Conservation (phyloP, 805 yeast species). For the Metschnikowia colocasiae region DNA sequence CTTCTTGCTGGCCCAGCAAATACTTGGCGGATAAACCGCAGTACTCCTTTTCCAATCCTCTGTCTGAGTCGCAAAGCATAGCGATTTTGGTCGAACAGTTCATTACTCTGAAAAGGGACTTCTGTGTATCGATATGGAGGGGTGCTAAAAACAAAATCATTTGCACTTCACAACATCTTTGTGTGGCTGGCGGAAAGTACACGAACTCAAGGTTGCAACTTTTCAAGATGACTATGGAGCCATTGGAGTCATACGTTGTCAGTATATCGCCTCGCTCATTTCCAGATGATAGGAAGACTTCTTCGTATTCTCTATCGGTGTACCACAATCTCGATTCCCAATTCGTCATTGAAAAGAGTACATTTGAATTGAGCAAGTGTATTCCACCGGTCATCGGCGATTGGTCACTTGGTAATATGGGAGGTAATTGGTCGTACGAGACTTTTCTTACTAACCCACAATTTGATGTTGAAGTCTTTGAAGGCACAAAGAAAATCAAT, state of each 20-base stretch:
- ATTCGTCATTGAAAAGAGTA: conserved; percentile 28
- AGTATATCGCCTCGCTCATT: conserved; percentile 20
- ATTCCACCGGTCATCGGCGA: conserved; percentile 28
- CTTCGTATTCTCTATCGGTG: conserved; percentile 25
- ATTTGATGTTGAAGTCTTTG: conserved; percentile 27
- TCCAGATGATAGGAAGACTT: conserved; percentile 11
- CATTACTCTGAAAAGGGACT: conserved; percentile 4
- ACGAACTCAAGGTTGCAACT: conserved; percentile 39
- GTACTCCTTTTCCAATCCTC: conserved; percentile 35
- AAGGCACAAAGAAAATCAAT: conserved; percentile 13
- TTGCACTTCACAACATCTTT: conserved; percentile 20
- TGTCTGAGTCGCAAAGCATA: conserved; percentile 26
- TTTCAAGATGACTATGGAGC: conserved; percentile 26
- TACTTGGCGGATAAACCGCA: conserved; percentile 40
- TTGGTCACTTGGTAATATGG: conserved; percentile 46
- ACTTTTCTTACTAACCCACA: conserved; percentile 56
- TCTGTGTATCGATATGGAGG: conserved; percentile 14
- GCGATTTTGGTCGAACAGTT: conserved; percentile 17
- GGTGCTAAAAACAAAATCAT: conserved; percentile 4
- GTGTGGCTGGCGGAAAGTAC: conserved; percentile 19
- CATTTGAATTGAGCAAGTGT: background rate
- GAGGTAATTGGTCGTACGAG: conserved; percentile 52
- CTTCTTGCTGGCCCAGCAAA: conserved; percentile 9
- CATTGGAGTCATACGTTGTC: conserved; percentile 27
- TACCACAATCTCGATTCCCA: conserved; percentile 24